Base-by-base conservation (phyloP, 257 asterid species). In the Nicotiana tabacum region DNA sequence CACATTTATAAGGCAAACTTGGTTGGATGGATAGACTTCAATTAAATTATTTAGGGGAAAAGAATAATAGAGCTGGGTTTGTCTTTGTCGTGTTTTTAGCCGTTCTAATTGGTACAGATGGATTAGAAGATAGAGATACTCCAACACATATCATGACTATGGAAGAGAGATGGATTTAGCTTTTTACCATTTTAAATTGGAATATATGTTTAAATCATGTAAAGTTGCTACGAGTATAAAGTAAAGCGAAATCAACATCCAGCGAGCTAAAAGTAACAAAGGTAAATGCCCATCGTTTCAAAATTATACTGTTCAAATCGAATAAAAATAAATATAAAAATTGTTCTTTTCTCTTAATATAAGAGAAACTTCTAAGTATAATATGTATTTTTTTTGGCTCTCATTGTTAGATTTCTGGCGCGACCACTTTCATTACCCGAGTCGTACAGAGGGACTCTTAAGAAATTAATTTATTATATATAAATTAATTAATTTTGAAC, bases 161-260 rank as follows among this genome's bases (percentile, higher is more conserved):
- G 85, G 81, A 81, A 24, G 35, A 32, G 68, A 74, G 77, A 18
- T 83, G 77, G 66, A 58, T 60, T 80, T 84, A 17, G 77, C 83
- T 72, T 21, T 12, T 27, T 76, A 1, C 13, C 62, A 27, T 48
- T 74, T 74, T 74, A 24, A 53, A 48, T 74, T 48, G 43, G 24
- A 46, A 43, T 70, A 21, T 43, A 43, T 72, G 21, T 46, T 46
- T 43, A 46, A 29, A 74, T 74, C 9, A 46, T 46, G 39, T 72
- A 24, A 12, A 58, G 10, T 58, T 18, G 29, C 10, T 56, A 18
- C 12, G 4, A 46, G 61, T 24, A 61, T 61, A 61, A 61, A 9
- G 33, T 6, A 24, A 21, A 21, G 33, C 11, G 61, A 56, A 58
- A 58, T n/a, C 65, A 58, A n/a, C 11, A 2, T 24, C 1, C 35